These are phyloP conservation scores for Verticillium longisporum DNA, from an alignment of 2,329 filamentous ascomycete species.

Conservation along the genomic window DNA sequence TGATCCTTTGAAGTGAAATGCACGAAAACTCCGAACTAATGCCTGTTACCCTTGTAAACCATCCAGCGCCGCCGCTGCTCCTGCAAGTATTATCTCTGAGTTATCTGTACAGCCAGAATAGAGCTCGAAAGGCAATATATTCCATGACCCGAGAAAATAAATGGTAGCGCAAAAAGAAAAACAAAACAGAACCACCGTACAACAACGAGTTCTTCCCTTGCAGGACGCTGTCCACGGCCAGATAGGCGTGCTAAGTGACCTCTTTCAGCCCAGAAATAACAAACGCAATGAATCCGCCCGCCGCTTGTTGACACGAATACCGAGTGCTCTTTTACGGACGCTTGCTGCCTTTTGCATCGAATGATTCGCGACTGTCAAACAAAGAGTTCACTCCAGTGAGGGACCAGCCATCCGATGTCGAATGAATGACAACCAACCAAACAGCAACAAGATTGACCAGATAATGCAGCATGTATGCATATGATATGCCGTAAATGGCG, in stretches of 20 bases:
- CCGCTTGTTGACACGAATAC: neutral
- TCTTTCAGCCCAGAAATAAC: neutral
- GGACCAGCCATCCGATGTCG: conserved; percentile 54
- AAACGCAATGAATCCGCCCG: neutral
- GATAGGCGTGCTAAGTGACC: neutral
- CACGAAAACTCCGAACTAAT: neutral
- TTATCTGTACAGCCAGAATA: neutral
- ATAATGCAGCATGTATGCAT: conserved; percentile 89
- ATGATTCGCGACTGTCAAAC: conserved; percentile 30
- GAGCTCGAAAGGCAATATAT: neutral
- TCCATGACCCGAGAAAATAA: neutral
- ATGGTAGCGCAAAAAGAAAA: too few species aligned
- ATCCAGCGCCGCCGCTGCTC: neutral
- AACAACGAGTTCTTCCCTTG: neutral
- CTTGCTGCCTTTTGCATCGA: conserved; percentile 45
- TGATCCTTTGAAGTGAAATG: neutral
- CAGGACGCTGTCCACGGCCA: neutral
- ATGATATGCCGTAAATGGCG: conserved; percentile 88
- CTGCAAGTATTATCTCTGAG: neutral
- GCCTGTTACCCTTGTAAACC: neutral
- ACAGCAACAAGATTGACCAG: conserved; percentile 78
- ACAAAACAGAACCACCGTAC: neutral
- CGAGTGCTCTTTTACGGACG: conserved; percentile 29
- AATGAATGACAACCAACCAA: conserved; percentile 83
- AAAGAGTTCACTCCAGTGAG: conserved; percentile 43